Evolutionary conservation across 768 basidiomycete genomes (phyloP).

Genomic region (Pulveroboletus ravenelii): DNA sequence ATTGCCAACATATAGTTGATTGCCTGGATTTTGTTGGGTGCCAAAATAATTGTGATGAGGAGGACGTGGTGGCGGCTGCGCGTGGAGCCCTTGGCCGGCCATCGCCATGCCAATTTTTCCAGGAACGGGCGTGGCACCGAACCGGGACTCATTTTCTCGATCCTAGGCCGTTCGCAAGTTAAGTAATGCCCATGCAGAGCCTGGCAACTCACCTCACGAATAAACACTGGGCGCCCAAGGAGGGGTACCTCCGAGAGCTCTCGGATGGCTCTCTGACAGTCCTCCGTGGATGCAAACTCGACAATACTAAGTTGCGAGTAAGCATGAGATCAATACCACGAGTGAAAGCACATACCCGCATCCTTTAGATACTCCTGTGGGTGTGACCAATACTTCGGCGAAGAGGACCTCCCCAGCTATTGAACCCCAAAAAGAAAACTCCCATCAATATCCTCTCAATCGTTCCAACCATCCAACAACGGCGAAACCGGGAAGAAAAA

Average conservation of each 20-base stretch:
- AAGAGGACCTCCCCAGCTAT: conserved; percentile 99
- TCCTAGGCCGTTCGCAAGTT: conserved; percentile 51
- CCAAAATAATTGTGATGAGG: conserved; percentile 72
- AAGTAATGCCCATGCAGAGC: background rate
- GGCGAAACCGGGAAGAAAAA: conserved; percentile 39
- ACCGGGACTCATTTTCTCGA: conserved; percentile 93
- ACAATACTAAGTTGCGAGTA: conserved; percentile 66
- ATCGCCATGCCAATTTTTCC: conserved; percentile 96
- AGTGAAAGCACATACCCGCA: conserved; percentile 76
- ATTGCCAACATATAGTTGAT: conserved; percentile 90
- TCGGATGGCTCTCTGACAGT: conserved; percentile 82
- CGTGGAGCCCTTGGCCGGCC: conserved; percentile 83
- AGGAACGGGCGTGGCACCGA: conserved; percentile 91
- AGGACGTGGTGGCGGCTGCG: conserved; percentile 78
- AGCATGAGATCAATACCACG: conserved; percentile 1
- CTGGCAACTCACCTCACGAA: conserved; percentile 70
- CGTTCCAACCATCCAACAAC: conserved; percentile 49
- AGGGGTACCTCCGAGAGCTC: conserved; percentile 87
- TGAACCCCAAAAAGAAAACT: conserved; percentile 81
- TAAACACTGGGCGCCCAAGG: conserved; percentile 93
- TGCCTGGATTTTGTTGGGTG: conserved; percentile 61
- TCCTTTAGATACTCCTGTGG: conserved; percentile 95
- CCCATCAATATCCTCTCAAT: conserved; percentile 89
- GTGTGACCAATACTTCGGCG: conserved; percentile 97
- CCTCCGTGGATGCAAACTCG: conserved; percentile 87